Conservation (phyloP, 495 filamentous ascomycete species). For the Aspergillus bertholletiae region DNA sequence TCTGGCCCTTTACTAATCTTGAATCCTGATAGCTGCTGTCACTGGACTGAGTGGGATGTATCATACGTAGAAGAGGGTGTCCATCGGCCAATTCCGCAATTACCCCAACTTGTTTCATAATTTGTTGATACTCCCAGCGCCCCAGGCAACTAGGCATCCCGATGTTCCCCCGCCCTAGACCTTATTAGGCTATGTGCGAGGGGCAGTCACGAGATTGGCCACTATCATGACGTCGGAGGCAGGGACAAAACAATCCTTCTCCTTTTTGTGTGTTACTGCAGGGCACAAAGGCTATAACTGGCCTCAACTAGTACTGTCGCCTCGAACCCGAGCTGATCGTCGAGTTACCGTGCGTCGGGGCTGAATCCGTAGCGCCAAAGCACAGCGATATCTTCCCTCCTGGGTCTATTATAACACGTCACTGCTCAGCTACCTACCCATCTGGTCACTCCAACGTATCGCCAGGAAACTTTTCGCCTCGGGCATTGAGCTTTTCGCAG, state of each 20-base stretch:
- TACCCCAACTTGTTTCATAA: neutral
- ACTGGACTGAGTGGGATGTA: neutral
- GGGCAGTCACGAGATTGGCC: conserved; percentile 24
- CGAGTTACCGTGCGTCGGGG: neutral
- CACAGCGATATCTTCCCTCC: neutral
- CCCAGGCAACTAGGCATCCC: conserved; percentile 1
- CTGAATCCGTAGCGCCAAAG: neutral
- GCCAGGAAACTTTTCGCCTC: neutral
- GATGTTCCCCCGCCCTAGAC: conserved; percentile 32
- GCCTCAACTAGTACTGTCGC: neutral
- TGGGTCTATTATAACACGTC: neutral
- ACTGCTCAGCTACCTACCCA: neutral
- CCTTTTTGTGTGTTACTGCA: neutral
- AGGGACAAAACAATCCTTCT: neutral
- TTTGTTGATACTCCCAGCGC: neutral
- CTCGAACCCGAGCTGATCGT: neutral
- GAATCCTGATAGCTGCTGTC: neutral
- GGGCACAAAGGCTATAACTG: neutral
- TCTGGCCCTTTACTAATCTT: neutral
- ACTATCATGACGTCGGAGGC: conserved; percentile 15
- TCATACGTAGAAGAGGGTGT: neutral
- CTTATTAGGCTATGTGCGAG: conserved; percentile 18
- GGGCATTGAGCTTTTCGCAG: neutral
- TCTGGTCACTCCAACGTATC: neutral
- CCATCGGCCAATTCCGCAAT: neutral